Base-by-base conservation (phyloP, 1,139 yeast species). In the Tardiomyces digboiensis region DNA sequence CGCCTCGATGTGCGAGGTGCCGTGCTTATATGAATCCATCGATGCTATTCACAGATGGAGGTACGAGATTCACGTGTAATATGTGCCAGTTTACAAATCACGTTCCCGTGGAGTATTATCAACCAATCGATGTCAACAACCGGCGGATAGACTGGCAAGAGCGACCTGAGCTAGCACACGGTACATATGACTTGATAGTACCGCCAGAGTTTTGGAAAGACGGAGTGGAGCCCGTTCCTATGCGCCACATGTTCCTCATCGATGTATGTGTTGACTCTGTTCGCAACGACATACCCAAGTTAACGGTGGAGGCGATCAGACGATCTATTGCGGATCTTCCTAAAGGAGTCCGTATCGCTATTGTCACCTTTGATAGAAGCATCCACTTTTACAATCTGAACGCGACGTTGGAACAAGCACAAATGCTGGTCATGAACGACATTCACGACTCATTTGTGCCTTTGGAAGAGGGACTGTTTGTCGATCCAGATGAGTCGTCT, bases 1-100 rank as follows among this genome's bases (percentile, higher is more conserved):
- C 96, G 1, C 80, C 94, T 33, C 75, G 99, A 55, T 91, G 98
- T 65, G 76, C 78, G 52, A 80, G 98, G 47, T 91, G 99, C 65
- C 76, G 97, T 47, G 76, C 95, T 1, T 91, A 88, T 62, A 73
- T 88, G 52, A 91, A 91, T 60, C 95, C 97, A 2, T 76, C 80
- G 16, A 83, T 85, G 80, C 81, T 60, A 23, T 68, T 79, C 53
- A 80, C 82, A 53, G 72, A 78, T 8, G 75, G 73, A 42, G 81
- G 80, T 38, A 77, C 80, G 39, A 71, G 68, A 49, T 84, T 86
- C 63, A 72, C 78, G 21, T 91, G 99, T 68, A 91, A 91, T 62
- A 77, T 91, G 57, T 91, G 99, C 66, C 82, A 80, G 49, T 85
- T 84, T 54, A 76, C 87, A 46, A 84, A 82, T 56, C 68, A 70